Evolutionary conservation across 768 basidiomycete genomes (phyloP).

Genomic region (Sutorius australiensis): DNA sequence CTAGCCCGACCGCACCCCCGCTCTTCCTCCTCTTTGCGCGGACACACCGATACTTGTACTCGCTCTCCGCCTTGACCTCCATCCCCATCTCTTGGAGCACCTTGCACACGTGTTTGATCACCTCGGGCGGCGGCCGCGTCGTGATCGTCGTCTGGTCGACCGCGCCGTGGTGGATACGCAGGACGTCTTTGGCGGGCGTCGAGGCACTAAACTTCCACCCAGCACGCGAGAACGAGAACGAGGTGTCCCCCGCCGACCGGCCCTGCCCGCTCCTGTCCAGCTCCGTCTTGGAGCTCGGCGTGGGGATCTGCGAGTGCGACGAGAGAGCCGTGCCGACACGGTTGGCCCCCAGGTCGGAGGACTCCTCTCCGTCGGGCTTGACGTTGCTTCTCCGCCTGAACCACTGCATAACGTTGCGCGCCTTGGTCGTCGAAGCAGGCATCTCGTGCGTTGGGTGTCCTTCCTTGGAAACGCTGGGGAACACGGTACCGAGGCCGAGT

Average conservation of each 20-base stretch:
- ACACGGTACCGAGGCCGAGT: constrained; percentile 22
- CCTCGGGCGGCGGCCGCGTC: constrained; percentile 75
- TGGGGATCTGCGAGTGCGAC: constrained; percentile 30
- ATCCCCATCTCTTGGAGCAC: constrained; percentile 89
- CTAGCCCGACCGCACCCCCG: constrained; percentile 39
- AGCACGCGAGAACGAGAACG: constrained; percentile 38
- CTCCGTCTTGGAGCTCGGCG: constrained; percentile 25
- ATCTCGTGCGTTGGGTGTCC: constrained; percentile 36
- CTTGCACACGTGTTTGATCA: constrained; percentile 78
- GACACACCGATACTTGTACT: constrained; percentile 87
- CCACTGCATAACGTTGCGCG: constrained; percentile 98
- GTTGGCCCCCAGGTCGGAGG: constrained; percentile 5
- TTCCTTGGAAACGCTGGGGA: constrained; percentile 27
- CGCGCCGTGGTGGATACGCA: constrained; percentile 88
- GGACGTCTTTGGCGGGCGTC: constrained; percentile 39
- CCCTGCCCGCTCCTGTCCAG: constrained; percentile 19
- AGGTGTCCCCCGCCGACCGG: constrained; percentile 25
- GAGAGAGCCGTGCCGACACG: constrained; percentile 24
- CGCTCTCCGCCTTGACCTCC: constrained; percentile 81
- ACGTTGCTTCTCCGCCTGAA: constrained; percentile 73
- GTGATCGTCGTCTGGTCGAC: constrained; percentile 91
- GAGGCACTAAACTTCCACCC: constrained; percentile 34
- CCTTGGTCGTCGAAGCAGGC: constrained; percentile 79
- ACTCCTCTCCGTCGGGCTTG: constrained; percentile 29
- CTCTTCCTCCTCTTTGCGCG: constrained; percentile 71